Percentiles rank a stretch among this genome's conserved stretches.
These are phyloP conservation scores for Cyberlindnera subsufficiens DNA, from an alignment of 805 yeast genomes.

Conservation along the genomic window DNA sequence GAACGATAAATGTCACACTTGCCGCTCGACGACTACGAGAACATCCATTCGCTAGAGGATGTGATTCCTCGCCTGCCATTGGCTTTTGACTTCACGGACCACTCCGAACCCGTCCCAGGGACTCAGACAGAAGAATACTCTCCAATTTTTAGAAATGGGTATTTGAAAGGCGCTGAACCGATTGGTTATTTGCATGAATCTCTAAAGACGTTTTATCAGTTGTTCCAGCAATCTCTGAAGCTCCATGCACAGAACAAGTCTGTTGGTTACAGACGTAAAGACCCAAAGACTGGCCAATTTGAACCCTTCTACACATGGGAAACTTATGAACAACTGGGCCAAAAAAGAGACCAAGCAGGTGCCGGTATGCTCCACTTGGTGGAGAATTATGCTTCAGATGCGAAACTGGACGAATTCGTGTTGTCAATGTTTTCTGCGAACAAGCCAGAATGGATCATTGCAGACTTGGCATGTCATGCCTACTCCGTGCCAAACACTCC, in stretches of 20 bases:
- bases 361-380: constrained; percentile 47
- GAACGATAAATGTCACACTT: constrained; percentile 4
- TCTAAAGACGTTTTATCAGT: constrained; percentile 37
- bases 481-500: constrained; percentile 51
- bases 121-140: constrained; percentile 38
- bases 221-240: constrained; percentile 38
- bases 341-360: constrained; percentile 43
- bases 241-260: constrained; percentile 33
- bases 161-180: constrained; percentile 23
- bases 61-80: constrained; percentile 14
- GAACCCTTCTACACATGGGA: constrained; percentile 37
- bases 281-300: constrained; percentile 31
- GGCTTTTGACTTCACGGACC: constrained; percentile 14
- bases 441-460: constrained; percentile 60
- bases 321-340: constrained; percentile 36
- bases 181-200: constrained; percentile 37
- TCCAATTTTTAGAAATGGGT: constrained; percentile 42
- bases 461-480: constrained; percentile 63
- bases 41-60: constrained; percentile 8
- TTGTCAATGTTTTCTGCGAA: constrained; percentile 54
- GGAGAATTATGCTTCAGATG: constrained; percentile 28
- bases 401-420: constrained; percentile 36
- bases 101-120: constrained; percentile 19
- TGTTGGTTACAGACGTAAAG: constrained; percentile 37
- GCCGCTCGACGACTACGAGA: constrained; percentile 4